Evolutionary conservation across 768 basidiomycete genomes (phyloP), one percentile per base, ranked within the genome.

Genomic region (Xerocomus potaroensis): DNA sequence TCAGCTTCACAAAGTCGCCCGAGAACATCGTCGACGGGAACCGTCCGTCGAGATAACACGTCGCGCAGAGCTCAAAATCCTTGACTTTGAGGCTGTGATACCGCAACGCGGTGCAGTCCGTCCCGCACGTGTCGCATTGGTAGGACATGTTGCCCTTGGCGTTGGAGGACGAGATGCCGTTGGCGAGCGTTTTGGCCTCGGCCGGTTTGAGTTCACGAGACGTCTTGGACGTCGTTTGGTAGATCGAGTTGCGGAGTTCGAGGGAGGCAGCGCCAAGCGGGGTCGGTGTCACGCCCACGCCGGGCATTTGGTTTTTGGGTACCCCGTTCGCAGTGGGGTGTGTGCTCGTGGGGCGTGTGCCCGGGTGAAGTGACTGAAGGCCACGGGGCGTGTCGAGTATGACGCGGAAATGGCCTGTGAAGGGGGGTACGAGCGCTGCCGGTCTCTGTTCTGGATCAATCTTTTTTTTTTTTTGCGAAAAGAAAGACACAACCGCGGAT

Each of bases 401-500:
- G 60, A 99, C 91, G 48, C 96, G 87, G 81, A 95, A 99, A 67
- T 99, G 96, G 21, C 96, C 96, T 2, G 96, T 98, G 69, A 97
- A 98, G 21, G 96, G 96, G 18, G 96, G 96, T 7, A 88, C 92
- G 18, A 98, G 79, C 0, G 95, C 80, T 2, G 96, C 90, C 4
- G 96, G 96, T 42, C 94, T 80, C 49, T 91, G 85, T 61, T 97
- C 95, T 26, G 95, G 93, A 71, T 99, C 96, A 60, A 99, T 91
- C 95, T 99, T 58, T n/a, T n/a, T n/a, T n/a, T n/a, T n/a, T n/a
- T n/a, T n/a, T n/a, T n/a, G n/a, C n/a, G n/a, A n/a, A n/a, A 2
- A 54, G 37, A 48, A 30, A 38, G 5, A 31, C 35, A 16, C n/a
- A 7, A n/a, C n/a, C n/a, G n/a, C n/a, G n/a, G n/a, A 33, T 33